Evolutionary conservation across 2,329 filamentous ascomycete species (phyloP).

Genomic region (Pleoardoris graminearum): DNA sequence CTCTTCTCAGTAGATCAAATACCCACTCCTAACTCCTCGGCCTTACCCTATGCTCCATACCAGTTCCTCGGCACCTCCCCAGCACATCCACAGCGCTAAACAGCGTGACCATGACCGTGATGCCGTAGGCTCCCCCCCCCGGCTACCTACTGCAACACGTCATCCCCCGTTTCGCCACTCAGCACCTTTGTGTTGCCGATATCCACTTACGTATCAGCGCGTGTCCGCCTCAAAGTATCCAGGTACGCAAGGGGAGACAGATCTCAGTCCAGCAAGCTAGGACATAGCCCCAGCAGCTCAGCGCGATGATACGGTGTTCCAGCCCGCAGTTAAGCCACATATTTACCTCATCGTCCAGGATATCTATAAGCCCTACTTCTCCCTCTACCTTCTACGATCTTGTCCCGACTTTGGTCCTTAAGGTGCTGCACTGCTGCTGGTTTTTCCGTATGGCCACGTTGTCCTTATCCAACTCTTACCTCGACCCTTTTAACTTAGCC

Average conservation of each 20-base stretch:
- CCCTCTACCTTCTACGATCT: too few relatives aligned
- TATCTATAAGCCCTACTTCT: too few relatives aligned
- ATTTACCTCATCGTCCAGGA: constrained; percentile 9
- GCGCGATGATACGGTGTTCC: constrained; percentile 14
- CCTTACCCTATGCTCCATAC: constrained; percentile 57
- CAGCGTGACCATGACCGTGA: constrained; percentile 39
- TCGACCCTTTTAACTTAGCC: too few relatives aligned
- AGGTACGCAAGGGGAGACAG: neutral
- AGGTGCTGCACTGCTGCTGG: too few relatives aligned
- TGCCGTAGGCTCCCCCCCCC: constrained; percentile 36
- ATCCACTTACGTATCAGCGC: constrained; percentile 18
- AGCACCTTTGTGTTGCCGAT: constrained; percentile 48
- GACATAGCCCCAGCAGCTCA: constrained; percentile 31
- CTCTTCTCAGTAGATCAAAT: constrained; percentile 49
- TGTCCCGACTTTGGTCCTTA: too few relatives aligned
- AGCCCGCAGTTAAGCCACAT: constrained; percentile 9
- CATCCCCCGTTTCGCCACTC: constrained; percentile 43
- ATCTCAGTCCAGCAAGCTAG: constrained; percentile 39
- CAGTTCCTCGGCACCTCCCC: constrained; percentile 60
- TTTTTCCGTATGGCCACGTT: too few relatives aligned
- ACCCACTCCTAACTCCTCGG: constrained; percentile 44
- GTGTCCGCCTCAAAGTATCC: neutral
- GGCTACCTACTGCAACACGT: constrained; percentile 44
- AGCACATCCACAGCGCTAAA: constrained; percentile 39
- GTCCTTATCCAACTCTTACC: too few relatives aligned